These are phyloP conservation scores for Stachybotrys echinatus DNA, from an alignment of 2,329 filamentous ascomycete genomes.

Conservation along the genomic window DNA sequence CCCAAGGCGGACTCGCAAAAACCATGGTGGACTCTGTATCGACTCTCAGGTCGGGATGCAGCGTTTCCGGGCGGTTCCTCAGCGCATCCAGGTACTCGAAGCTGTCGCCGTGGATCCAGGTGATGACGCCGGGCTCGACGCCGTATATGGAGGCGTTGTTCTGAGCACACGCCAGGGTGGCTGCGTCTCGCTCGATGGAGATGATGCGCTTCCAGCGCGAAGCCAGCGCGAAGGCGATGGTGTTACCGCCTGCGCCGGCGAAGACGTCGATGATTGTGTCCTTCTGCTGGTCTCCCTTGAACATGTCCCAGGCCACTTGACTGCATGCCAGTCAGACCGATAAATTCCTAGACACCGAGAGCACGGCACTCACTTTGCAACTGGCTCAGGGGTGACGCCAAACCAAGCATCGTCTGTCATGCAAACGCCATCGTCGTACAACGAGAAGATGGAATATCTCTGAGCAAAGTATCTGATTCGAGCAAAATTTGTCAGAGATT, in stretches of 20 bases:
- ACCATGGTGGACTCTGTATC: slow-evolving; percentile 37
- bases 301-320: slow-evolving; percentile 70
- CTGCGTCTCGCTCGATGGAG: slow-evolving; percentile 78
- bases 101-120: slow-evolving; percentile 82
- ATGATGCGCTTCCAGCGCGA: slow-evolving; percentile 78
- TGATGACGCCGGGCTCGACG: slow-evolving; percentile 65
- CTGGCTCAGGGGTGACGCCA: slow-evolving; percentile 88
- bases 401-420: slow-evolving; percentile 96
- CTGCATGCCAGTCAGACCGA: slow-evolving; percentile 30
- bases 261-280: slow-evolving; percentile 81
- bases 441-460: slow-evolving; percentile 78
- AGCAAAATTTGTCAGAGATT: too few species aligned
- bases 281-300: slow-evolving; percentile 47
- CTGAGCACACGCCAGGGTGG: slow-evolving; percentile 82
- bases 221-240: slow-evolving; percentile 86
- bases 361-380: slow-evolving; percentile 62
- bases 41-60: slow-evolving; percentile 34
- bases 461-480: slow-evolving; percentile 77
- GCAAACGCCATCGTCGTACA: slow-evolving; percentile 81
- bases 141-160: slow-evolving; percentile 87
- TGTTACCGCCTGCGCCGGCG: slow-evolving; percentile 86
- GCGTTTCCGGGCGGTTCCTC: slow-evolving; percentile 25
- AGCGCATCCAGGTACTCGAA: slow-evolving; percentile 63
- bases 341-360: not conserved
- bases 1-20: slow-evolving; percentile 58